Evolutionary conservation across 768 basidiomycete genomes (phyloP), one percentile per base, ranked within the genome.

Genomic region (Saitozyma podzolica): DNA sequence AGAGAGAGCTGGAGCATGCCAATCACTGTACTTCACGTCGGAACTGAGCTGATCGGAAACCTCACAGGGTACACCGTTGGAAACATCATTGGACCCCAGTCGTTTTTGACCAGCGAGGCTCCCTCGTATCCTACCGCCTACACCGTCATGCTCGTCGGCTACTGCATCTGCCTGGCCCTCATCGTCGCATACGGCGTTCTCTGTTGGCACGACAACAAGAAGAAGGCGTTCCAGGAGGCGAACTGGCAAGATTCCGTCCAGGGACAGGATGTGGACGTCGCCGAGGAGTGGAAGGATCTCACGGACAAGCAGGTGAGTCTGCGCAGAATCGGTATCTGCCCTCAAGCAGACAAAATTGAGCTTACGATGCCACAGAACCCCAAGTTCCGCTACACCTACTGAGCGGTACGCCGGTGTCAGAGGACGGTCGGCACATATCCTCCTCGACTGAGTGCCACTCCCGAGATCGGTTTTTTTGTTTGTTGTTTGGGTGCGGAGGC

Each of bases 241-340:
- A 57, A 57, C 20, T 64, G 61, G 61, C 55, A 59, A 50, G 59
- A 58, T 8, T 56, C 69, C 39, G 49, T 40, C 8, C 56, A 59
- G 40, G 65, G 56, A 16, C 29, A 29, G 29, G 29, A 29, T 29
- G 29, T 29, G 29, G 29, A 29, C 29, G 5, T 29, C 29, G 55
- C 58, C 11, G 67, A 64, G 41, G 70, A 67, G 42, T 73, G 68
- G 72, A 63, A 67, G 43, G 67, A 71, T 54, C 60, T 69, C 41
- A 74, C 72, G 20, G 72, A 74, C 54, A 65, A 63, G 16, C 50
- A 70, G 55, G 66, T 64, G 19, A 59, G 62, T 54, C 8, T 40
- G 8, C 29, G 29, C 29, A 29, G 29, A 29, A n/a, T n/a, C n/a
- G n/a, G n/a, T n/a, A n/a, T n/a, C n/a, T n/a, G n/a, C n/a, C n/a